Conservation (phyloP, 208 protist genomes). For the Lotmaria passim region DNA sequence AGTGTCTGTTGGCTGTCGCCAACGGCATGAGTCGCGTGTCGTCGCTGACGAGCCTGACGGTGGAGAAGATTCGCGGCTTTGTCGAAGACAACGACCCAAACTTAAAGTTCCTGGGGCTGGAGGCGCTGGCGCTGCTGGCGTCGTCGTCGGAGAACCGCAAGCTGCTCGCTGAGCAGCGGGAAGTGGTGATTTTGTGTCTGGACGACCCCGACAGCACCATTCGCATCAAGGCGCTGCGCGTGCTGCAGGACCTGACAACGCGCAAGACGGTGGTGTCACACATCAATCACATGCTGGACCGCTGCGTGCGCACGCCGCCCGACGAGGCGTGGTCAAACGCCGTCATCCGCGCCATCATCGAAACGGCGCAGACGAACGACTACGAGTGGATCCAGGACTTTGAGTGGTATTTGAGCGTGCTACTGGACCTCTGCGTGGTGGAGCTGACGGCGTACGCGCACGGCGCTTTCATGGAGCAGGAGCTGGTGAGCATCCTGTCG, state of each 20-base stretch:
- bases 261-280: slow-evolving; percentile 91
- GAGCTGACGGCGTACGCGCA: slow-evolving; percentile 67
- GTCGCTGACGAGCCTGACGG: slow-evolving; percentile 89
- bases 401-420: slow-evolving; percentile 97
- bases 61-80: slow-evolving; percentile 94
- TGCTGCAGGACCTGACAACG: slow-evolving; percentile 92
- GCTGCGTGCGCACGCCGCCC: slow-evolving; percentile 53
- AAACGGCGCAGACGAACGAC: slow-evolving; percentile 80
- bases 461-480: slow-evolving; percentile 86
- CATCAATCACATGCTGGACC: slow-evolving; percentile 78
- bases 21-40: slow-evolving; percentile 86
- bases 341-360: slow-evolving; percentile 91
- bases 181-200: slow-evolving; percentile 94
- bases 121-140: slow-evolving; percentile 94
- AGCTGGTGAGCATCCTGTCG: slow-evolving; percentile 94
- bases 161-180: slow-evolving; percentile 89
- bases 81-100: slow-evolving; percentile 98
- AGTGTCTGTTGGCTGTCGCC: slow-evolving; percentile 96
- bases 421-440: slow-evolving; percentile 90
- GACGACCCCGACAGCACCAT: slow-evolving; percentile 97
- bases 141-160: slow-evolving; percentile 85
- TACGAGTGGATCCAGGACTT: slow-evolving; percentile 95
- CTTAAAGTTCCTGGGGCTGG: slow-evolving; percentile 98
- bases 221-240: slow-evolving; percentile 92
- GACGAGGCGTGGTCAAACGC: slow-evolving; percentile 93